Evolutionary conservation across 2,329 filamentous ascomycete species (phyloP).

Genomic region (Penicillium sp.): DNA sequence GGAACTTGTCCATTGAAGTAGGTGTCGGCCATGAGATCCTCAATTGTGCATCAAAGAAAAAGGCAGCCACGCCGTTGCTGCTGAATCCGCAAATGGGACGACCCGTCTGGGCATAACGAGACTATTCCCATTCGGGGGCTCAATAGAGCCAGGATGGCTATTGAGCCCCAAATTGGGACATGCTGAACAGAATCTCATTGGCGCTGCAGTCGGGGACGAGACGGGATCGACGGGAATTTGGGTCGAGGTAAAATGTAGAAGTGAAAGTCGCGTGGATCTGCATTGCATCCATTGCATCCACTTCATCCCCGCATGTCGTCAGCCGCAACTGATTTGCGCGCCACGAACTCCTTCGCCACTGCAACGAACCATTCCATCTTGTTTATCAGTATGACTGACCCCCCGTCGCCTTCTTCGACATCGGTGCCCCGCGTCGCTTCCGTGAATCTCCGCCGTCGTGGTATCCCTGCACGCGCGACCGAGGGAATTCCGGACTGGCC

Average conservation of each 20-base stretch:
- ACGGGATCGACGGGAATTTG: too few relatives aligned
- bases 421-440: conserved; percentile 15
- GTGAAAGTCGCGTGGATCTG: neutral
- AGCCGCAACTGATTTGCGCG: too few relatives aligned
- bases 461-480: conserved; percentile 33
- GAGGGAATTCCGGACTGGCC: conserved; percentile 29
- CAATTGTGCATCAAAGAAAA: neutral
- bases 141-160: conserved; percentile 18
- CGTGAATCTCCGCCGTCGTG: conserved; percentile 31
- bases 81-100: neutral
- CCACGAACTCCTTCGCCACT: conserved; percentile 13
- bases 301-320: too few relatives aligned
- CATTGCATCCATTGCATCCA: neutral
- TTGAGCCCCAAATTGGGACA: neutral
- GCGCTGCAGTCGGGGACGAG: too few relatives aligned
- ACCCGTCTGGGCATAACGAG: neutral
- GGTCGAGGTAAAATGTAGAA: neutral
- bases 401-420: conserved; percentile 5
- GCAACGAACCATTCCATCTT: conserved; percentile 5
- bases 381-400: conserved; percentile 12
- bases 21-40: neutral
- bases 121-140: conserved; percentile 16
- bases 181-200: neutral
- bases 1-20: conserved; percentile 5
- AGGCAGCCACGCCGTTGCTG: neutral